These are phyloP conservation scores for Phytophthora citricola DNA, from an alignment of 352 stramenopile genomes.

Conservation along the genomic window DNA sequence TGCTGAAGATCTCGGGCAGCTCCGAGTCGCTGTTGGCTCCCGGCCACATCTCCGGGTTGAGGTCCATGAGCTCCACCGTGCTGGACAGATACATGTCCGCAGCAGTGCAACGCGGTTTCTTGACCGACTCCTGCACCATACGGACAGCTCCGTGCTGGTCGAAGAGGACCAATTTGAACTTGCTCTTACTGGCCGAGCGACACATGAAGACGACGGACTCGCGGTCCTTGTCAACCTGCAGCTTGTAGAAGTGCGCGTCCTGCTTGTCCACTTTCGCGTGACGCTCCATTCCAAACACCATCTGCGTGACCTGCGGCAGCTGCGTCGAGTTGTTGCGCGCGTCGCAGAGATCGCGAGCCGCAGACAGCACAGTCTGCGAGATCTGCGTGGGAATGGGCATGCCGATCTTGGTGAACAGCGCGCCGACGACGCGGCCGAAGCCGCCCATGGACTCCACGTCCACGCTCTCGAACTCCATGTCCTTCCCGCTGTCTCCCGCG, in stretches of 20 bases:
- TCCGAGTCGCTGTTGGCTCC: slow-evolving; percentile 67
- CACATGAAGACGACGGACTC: slow-evolving; percentile 87
- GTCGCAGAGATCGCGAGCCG: slow-evolving; percentile 78
- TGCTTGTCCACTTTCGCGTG: slow-evolving; percentile 87
- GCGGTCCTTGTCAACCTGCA: slow-evolving; percentile 73
- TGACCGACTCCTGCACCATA: slow-evolving; percentile 85
- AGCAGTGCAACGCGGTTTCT: slow-evolving; percentile 82
- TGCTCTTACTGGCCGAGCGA: slow-evolving; percentile 82
- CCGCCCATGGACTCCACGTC: slow-evolving; percentile 87
- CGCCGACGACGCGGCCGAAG: slow-evolving; percentile 83
- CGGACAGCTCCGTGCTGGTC: slow-evolving; percentile 79
- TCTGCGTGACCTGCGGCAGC: slow-evolving; percentile 61
- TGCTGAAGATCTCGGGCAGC: slow-evolving; percentile 85
- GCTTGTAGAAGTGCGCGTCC: slow-evolving; percentile 88
- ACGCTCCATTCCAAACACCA: slow-evolving; percentile 77
- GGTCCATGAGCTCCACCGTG: slow-evolving; percentile 88
- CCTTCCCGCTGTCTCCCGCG: slow-evolving; percentile 71
- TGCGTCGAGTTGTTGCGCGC: slow-evolving; percentile 72
- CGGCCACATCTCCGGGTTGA: slow-evolving; percentile 81
- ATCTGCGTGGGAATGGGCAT: slow-evolving; percentile 91
- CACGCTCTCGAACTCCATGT: slow-evolving; percentile 83
- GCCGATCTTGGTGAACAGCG: slow-evolving; percentile 90
- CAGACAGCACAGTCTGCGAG: slow-evolving; percentile 83
- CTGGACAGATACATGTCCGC: slow-evolving; percentile 90
- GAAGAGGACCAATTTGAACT: slow-evolving; percentile 91